Evolutionary conservation across 345 rosid species (phyloP).

Genomic region (Camelina sativa): DNA sequence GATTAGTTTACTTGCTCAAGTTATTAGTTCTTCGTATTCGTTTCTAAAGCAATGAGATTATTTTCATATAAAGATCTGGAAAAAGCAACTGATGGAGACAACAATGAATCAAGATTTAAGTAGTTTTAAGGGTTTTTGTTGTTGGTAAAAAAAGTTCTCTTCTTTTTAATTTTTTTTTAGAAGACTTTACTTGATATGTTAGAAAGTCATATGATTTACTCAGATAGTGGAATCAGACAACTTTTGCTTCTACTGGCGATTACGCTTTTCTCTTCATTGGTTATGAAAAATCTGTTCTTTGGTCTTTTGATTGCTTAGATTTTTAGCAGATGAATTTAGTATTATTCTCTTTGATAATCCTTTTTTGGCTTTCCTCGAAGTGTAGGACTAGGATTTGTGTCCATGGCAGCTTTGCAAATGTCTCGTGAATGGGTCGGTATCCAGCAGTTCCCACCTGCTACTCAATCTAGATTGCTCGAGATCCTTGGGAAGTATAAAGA

Average conservation of each 20-base stretch:
- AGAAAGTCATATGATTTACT: constrained; percentile 15
- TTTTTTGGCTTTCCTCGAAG: background rate
- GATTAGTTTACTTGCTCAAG: constrained; percentile 20
- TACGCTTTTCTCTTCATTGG: background rate
- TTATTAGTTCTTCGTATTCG: background rate
- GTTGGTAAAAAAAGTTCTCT: background rate
- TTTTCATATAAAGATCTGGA: constrained; percentile 14
- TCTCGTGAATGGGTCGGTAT: constrained; percentile 82
- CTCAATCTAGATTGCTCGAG: constrained; percentile 72
- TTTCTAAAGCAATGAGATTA: constrained; percentile 2
- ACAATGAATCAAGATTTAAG: constrained; percentile 1
- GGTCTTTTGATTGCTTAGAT: background rate
- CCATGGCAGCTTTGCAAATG: constrained; percentile 53
- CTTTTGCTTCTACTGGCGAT: constrained; percentile 11
- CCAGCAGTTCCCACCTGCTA: constrained; percentile 80
- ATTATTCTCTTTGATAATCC: background rate
- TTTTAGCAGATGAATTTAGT: constrained; percentile 2
- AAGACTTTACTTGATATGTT: constrained; percentile 22
- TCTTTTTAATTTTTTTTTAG: background rate
- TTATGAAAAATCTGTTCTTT: constrained; percentile 7
- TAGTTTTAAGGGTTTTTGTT: constrained; percentile 21
- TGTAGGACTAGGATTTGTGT: constrained; percentile 27
- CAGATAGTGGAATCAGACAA: constrained; percentile 24
- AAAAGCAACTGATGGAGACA: constrained; percentile 10
- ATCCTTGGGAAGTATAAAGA: constrained; percentile 71